phyloP scores from a whole-genome alignment of 1,139 yeast species.

The Tardiomyces digboiensis region DNA sequence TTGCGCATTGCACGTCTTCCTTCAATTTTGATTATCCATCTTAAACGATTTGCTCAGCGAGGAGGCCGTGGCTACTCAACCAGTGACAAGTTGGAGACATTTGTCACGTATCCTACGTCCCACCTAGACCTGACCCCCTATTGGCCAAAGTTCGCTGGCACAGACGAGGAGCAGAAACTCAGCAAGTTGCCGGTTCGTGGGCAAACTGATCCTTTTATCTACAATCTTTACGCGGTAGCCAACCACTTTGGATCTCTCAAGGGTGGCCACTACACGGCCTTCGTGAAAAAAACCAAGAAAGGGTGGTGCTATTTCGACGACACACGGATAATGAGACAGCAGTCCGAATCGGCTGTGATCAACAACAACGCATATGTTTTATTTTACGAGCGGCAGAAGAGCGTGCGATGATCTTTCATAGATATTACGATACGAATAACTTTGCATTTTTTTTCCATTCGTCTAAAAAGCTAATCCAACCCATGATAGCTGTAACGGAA shows the following conservation, averaged over 20 bases:
- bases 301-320: conserved; percentile 80
- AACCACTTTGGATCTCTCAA: conserved; percentile 75
- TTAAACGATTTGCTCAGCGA: conserved; percentile 61
- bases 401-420: not conserved
- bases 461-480: no score
- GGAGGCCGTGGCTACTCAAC: conserved; percentile 27
- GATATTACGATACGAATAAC: not conserved
- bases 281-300: conserved; percentile 52
- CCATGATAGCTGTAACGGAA: no score
- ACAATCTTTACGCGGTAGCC: conserved; percentile 77
- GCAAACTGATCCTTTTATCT: conserved; percentile 72
- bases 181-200: conserved; percentile 56
- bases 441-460: no score
- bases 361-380: conserved; percentile 67
- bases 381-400: conserved; percentile 34
- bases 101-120: conserved; percentile 50
- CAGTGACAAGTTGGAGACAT: conserved; percentile 52
- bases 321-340: conserved; percentile 39
- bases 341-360: conserved; percentile 34
- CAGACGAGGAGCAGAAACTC: conserved; percentile 28
- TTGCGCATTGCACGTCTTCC: conserved; percentile 75
- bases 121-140: conserved; percentile 59
- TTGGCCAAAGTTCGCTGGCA: conserved; percentile 49
- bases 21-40: conserved; percentile 58
- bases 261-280: conserved; percentile 91